These are phyloP conservation scores for Diaporthe aspalathi DNA, from an alignment of 2,329 filamentous ascomycete species.

Conservation along the genomic window DNA sequence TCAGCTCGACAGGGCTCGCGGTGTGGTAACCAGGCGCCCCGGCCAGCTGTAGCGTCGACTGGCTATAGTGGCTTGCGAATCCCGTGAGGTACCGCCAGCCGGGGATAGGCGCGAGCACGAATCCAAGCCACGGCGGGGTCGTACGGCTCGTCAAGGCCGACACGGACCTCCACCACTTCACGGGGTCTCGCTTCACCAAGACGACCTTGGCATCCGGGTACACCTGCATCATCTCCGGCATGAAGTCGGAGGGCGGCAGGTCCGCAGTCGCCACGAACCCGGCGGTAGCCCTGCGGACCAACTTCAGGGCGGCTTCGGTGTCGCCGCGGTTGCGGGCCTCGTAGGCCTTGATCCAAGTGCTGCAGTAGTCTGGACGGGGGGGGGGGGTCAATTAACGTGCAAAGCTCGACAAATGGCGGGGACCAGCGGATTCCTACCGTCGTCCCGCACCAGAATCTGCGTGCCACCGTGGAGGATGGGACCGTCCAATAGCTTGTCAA, in stretches of 20 bases:
- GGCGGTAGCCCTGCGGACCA: conserved; percentile 40
- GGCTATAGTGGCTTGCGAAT: conserved; percentile 30
- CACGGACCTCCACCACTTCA: conserved; percentile 27
- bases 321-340: conserved; percentile 42
- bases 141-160: conserved; percentile 6
- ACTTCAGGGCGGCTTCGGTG: conserved; percentile 41
- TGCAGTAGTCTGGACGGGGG: conserved; percentile 37
- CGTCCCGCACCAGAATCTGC: conserved; percentile 24
- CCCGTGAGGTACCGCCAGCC: conserved; percentile 10
- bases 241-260: conserved; percentile 18
- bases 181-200: neutral
- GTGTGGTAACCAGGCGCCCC: neutral
- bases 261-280: conserved; percentile 21
- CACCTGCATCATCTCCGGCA: conserved; percentile 24
- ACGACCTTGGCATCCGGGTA: conserved; percentile 28
- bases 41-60: conserved; percentile 27
- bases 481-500: conserved; percentile 35
- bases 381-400: no score
- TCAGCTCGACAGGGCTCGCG: conserved; percentile 18
- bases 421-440: neutral
- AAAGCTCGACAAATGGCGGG: no score
- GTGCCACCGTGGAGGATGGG: conserved; percentile 35
- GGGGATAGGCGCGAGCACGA: conserved; percentile 7
- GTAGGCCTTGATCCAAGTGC: conserved; percentile 44
- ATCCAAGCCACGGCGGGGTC: conserved; percentile 15